These are phyloP conservation scores for Fusarium domesticum DNA, from an alignment of 2,329 filamentous ascomycete genomes.

Conservation along the genomic window DNA sequence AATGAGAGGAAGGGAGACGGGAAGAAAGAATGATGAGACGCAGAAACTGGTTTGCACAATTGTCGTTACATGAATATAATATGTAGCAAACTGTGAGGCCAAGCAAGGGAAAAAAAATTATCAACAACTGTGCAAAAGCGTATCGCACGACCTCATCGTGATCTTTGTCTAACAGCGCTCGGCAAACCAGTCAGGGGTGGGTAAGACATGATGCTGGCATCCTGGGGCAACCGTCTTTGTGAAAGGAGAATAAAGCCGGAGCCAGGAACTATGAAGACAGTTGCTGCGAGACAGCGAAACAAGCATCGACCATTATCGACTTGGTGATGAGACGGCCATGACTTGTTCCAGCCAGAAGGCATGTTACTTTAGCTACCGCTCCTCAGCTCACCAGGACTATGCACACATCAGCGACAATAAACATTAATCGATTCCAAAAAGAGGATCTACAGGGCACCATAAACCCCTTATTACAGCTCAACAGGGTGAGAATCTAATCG, in stretches of 20 bases:
- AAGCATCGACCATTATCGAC: not conserved
- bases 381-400: not conserved
- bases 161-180: constrained; percentile 12
- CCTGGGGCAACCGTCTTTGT: constrained; percentile 18
- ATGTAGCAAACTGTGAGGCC: not conserved
- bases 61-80: too few relatives aligned
- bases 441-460: not conserved
- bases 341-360: not conserved
- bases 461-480: not conserved
- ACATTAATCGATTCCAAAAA: not conserved
- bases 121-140: not conserved
- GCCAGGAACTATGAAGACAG: not conserved
- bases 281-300: not conserved
- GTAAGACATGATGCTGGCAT: constrained; percentile 16
- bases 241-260: not conserved
- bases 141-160: constrained; percentile 1
- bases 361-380: not conserved
- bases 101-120: not conserved
- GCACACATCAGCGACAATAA: not conserved
- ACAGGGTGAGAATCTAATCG: not conserved
- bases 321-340: not conserved
- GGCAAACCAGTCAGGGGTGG: constrained; percentile 13
- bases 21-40: not conserved
- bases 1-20: not conserved
- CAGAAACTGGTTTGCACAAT: too few relatives aligned